Base-by-base conservation (phyloP, 805 yeast genomes). In the Lipomyces chichibuensis region DNA sequence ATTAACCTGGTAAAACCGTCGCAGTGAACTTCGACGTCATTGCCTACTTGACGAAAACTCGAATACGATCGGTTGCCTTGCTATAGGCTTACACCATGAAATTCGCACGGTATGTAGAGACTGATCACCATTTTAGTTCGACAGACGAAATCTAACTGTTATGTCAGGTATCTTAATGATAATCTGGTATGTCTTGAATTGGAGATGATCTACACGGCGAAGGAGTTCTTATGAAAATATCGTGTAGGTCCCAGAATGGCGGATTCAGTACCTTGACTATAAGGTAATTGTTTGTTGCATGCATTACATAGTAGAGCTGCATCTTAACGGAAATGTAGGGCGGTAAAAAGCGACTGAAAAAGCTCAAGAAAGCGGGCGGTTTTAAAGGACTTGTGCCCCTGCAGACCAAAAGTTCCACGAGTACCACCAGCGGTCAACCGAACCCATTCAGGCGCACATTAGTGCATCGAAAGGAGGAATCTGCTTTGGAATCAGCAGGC, bases 301-400 rank as follows among this genome's bases (percentile, higher is more conserved):
- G 14, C 29, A 13, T 14, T 23, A 17, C 20, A 20, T 17, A 43
- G n/a, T 61, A 13, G 54, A 32, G 8, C n/a, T 37, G 17, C 39
- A 20, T 9, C 7, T 11, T n/a, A 54, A 43, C 56, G n/a, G 52
- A 53, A 33, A 20, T 25, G 23, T 57, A 74, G 78, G 74, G 73
- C 11, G 89, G 90, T 54, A 87, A 87, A 74, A 83, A 84, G 74
- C 75, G 81, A 53, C 83, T 87, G 63, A 83, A 83, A 67, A 78
- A 78, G 63, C 74, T 81, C n/a, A 65, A 53, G 57, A 69, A 73
- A 63, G 71, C 63, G 25, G 8, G 17, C 17, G 55, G 55, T 23
- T 11, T 25, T 17, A 52, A 23, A 13, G 55, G 55, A 25, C 17
- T 29, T 5, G 0, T 29, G 32, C 17, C 55, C 17, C 8, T 5